Evolutionary conservation across 768 basidiomycete species (phyloP), one percentile per base, ranked within the genome.

Genomic region (Lactarius akahatsu): DNA sequence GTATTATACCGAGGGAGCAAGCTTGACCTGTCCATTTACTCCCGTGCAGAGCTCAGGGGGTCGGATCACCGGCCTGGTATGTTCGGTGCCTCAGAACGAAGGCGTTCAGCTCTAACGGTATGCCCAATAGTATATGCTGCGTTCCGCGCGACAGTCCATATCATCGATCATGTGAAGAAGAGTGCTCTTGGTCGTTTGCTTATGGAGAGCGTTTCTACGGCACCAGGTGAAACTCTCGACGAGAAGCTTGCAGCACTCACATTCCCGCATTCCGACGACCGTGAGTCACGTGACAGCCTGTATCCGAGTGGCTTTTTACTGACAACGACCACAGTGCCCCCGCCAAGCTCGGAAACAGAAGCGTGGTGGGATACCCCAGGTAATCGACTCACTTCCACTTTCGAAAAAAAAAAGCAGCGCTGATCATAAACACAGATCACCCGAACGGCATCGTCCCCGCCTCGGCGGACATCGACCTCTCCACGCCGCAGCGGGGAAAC

Each of bases 21-120:
- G 40, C 80, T 98, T 30, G 88, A 94, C 68, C 80, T 95, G 56
- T 80, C 84, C 0, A 83, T 86, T 10, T 99, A 99, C 76, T 87
- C 88, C 23, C 82, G 94, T 66, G 90, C 92, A 8, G 93, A 96
- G 71, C 78, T 99, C 64, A 82, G 81, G 73, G 86, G 91, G n/a
- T 99, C 97, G 7, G 97, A 99, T 78, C 97, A 99, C 74, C 88
- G 90, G 73, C 97, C 97, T 75, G 92, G 94, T 89, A 68, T 61
- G 78, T 69, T 59, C 11, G 18, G 26, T 32, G 34, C 15, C 18
- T 28, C 4, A n/a, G 30, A 43, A 13, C 10, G 26, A 43, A 10
- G 28, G 28, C 2, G 10, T 57, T 45, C 36, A 60, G 18, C 41
- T 30, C n/a, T 18, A 45, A 36, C 30, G 32, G 16, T 50, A 8